Evolutionary conservation across 352 stramenopile genomes (phyloP).

Genomic region (Phytophthora meadii): DNA sequence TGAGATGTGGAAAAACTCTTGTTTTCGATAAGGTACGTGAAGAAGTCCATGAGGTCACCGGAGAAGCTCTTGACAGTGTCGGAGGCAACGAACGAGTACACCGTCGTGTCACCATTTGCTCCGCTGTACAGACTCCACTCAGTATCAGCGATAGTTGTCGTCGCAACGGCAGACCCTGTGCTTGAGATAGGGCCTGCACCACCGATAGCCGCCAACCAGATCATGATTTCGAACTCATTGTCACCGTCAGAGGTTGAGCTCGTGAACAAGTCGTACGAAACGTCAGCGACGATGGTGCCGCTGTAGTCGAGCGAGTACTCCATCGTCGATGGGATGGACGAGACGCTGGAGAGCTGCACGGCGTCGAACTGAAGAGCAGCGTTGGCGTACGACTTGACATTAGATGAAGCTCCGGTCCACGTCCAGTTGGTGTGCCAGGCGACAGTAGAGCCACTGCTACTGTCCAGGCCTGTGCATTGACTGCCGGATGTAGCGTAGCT

Average conservation of each 20-base stretch:
- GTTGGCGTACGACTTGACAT: slow-evolving; percentile 59
- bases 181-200: slow-evolving; percentile 44
- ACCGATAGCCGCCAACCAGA: slow-evolving; percentile 44
- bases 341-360: slow-evolving; percentile 38
- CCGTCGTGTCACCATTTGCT: slow-evolving; percentile 36
- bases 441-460: slow-evolving; percentile 32
- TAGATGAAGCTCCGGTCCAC: slow-evolving; percentile 32
- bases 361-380: slow-evolving; percentile 44
- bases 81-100: slow-evolving; percentile 47
- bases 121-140: slow-evolving; percentile 38
- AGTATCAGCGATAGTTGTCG: slow-evolving; percentile 23
- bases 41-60: slow-evolving; percentile 42
- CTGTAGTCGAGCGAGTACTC: slow-evolving; percentile 42
- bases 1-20: slow-evolving; percentile 32
- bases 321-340: slow-evolving; percentile 42
- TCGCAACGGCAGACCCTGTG: slow-evolving; percentile 36
- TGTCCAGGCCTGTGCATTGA: slow-evolving; percentile 51
- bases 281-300: slow-evolving; percentile 39
- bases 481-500: slow-evolving; percentile 37
- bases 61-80: slow-evolving; percentile 32
- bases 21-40: slow-evolving; percentile 37
- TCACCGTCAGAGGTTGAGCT: slow-evolving; percentile 31
- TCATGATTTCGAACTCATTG: slow-evolving; percentile 56
- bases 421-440: slow-evolving; percentile 43
- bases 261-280: slow-evolving; percentile 52